Conservation (phyloP, 2,329 filamentous ascomycete genomes). For the Aspergillus quadricinctus region DNA sequence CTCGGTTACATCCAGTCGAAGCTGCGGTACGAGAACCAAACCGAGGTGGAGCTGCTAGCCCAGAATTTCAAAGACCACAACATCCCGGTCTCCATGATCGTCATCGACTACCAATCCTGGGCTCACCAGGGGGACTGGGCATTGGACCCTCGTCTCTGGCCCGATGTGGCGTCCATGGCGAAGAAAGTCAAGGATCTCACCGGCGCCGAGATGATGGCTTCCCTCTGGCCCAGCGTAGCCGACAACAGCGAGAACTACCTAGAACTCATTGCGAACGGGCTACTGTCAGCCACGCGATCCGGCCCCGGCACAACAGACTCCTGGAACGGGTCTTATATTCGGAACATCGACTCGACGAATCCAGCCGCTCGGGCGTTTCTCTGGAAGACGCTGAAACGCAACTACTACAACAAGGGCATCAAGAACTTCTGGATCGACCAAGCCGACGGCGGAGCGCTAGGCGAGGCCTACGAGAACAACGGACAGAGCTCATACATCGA, state of each 20-base stretch:
- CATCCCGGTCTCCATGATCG: slow-evolving; percentile 59
- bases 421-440: slow-evolving; percentile 64
- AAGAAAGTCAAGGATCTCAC: slow-evolving; percentile 51
- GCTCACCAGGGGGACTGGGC: slow-evolving; percentile 60
- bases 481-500: slow-evolving; percentile 49
- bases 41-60: slow-evolving; percentile 55
- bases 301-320: slow-evolving; percentile 55
- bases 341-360: slow-evolving; percentile 58
- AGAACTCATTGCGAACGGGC: slow-evolving; percentile 56
- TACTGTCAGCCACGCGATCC: slow-evolving; percentile 54
- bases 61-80: slow-evolving; percentile 50
- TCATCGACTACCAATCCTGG: slow-evolving; percentile 64
- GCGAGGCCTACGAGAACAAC: slow-evolving; percentile 35
- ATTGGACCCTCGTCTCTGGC: slow-evolving; percentile 59
- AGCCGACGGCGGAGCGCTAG: slow-evolving; percentile 48
- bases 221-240: slow-evolving; percentile 63
- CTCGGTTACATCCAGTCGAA: slow-evolving; percentile 65
- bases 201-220: slow-evolving; percentile 60
- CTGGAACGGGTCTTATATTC: slow-evolving; percentile 52
- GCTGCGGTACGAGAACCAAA: slow-evolving; percentile 59
- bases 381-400: slow-evolving; percentile 53
- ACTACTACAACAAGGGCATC: slow-evolving; percentile 59
- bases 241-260: slow-evolving; percentile 52
- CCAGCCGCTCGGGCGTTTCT: slow-evolving; percentile 53
- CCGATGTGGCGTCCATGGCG: slow-evolving; percentile 60